phyloP scores from a whole-genome alignment of 2,329 filamentous ascomycete genomes.

The Tympanopsis confertula region DNA sequence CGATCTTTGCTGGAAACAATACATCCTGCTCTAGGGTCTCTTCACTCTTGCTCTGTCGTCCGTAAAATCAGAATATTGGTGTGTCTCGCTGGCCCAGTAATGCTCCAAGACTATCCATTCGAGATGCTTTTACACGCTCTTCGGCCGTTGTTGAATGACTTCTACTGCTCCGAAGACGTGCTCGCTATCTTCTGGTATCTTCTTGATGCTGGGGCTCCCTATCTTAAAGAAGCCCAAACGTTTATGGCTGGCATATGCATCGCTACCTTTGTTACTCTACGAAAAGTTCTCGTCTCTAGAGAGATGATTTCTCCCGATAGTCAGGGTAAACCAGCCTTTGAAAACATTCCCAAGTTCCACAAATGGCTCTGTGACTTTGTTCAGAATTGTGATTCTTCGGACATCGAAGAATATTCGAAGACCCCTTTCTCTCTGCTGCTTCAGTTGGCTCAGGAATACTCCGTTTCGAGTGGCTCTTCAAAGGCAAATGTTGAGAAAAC shows the following conservation, averaged over 20 bases:
- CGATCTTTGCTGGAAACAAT: slow-evolving; percentile 72
- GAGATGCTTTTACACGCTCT: slow-evolving; percentile 83
- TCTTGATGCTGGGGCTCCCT: slow-evolving; percentile 51
- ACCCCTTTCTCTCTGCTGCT: slow-evolving; percentile 53
- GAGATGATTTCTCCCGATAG: slow-evolving; percentile 68
- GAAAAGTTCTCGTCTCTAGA: slow-evolving; percentile 61
- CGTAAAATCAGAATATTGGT: slow-evolving; percentile 76
- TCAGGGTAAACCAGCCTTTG: background rate
- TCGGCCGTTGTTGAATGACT: slow-evolving; percentile 66
- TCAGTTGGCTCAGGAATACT: slow-evolving; percentile 9
- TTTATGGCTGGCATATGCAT: slow-evolving; percentile 75
- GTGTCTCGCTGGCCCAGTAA: slow-evolving; percentile 61
- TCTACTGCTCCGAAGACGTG: slow-evolving; percentile 81
- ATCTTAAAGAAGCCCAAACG: slow-evolving; percentile 54
- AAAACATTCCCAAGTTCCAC: slow-evolving; percentile 67
- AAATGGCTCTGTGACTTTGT: slow-evolving; percentile 67
- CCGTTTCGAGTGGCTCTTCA: slow-evolving; percentile 54
- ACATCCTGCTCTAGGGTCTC: slow-evolving; percentile 69
- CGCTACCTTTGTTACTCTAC: slow-evolving; percentile 67
- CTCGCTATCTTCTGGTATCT: slow-evolving; percentile 81
- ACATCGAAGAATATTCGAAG: slow-evolving; percentile 34
- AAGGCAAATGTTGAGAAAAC: slow-evolving; percentile 65
- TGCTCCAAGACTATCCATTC: slow-evolving; percentile 68
- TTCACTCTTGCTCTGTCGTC: slow-evolving; percentile 77
- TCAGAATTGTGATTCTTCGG: slow-evolving; percentile 42